Evolutionary conservation across 148 eudicot species (phyloP).

Genomic region (Persicaria tinctoria): DNA sequence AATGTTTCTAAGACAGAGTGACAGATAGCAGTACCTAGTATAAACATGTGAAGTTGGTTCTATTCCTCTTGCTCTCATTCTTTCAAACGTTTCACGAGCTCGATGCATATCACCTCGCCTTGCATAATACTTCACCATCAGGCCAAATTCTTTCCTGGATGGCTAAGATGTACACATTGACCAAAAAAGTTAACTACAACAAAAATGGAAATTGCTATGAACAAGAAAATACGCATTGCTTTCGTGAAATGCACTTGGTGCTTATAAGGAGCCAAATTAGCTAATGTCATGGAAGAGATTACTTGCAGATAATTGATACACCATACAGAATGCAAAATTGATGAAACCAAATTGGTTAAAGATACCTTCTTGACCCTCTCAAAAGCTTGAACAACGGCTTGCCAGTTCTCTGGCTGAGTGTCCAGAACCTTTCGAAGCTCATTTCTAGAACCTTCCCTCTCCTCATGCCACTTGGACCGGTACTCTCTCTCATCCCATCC

Average conservation of each 20-base stretch:
- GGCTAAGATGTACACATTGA: conserved; percentile 36
- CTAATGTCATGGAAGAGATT: too few species aligned
- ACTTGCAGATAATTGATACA: too few species aligned
- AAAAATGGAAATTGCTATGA: background rate
- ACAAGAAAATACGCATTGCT: too few species aligned
- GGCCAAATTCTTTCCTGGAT: conserved; percentile 90
- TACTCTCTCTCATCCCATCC: conserved; percentile 41
- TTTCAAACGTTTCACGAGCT: conserved; percentile 90
- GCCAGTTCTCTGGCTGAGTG: conserved; percentile 85
- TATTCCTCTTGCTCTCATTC: conserved; percentile 95
- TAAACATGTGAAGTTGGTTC: conserved; percentile 85
- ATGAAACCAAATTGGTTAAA: background rate
- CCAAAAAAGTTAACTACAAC: conserved; percentile 15
- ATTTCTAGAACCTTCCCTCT: conserved; percentile 52
- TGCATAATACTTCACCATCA: conserved; percentile 89
- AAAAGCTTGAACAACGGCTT: conserved; percentile 80
- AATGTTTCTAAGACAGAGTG: background rate
- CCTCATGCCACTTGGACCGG: conserved; percentile 69
- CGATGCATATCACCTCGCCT: conserved; percentile 95
- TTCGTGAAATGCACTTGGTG: too few species aligned
- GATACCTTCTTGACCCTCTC: conserved; percentile 82
- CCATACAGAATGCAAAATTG: background rate
- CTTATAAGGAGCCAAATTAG: too few species aligned
- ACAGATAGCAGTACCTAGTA: conserved; percentile 40
- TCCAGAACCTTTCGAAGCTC: conserved; percentile 63